Base-by-base conservation (phyloP, 2,329 filamentous ascomycete species). In the Trichoderma atroviride region DNA sequence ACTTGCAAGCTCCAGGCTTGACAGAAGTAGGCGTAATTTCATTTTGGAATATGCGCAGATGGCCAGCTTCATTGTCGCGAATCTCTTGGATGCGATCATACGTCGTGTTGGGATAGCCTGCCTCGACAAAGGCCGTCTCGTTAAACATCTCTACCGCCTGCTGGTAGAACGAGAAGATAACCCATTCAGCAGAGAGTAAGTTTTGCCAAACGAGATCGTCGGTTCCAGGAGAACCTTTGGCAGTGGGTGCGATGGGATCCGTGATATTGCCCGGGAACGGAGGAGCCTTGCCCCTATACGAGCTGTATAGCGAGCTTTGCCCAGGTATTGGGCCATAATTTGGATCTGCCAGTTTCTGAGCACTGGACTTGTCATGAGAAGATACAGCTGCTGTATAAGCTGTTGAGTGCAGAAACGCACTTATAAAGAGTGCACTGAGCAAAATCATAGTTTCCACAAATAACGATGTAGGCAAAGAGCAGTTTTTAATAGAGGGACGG, bases 1-100 rank as follows among this genome's bases (percentile, higher is more conserved):
- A 62, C 14, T 62, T 62, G 59, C 59, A 62, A 50, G 59, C 59
- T 13, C 59, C 59, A 52, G 59, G 59, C 47, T 62, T 62, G 14
- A 62, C n/a, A 33, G 59, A 62, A 50, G 37, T 62, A 14, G 59
- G 22, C 5, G 59, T 33, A 10, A 62, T 62, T 35, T 62, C 31
- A n/a, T 47, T 35, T 16, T 62, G 59, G 35, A 62, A 62, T 31
- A 62, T 62, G 19, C 59, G 59, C 27, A 62, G 22, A 52, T 62
- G 59, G 6, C 59, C 59, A 33, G 59, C 59, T 62, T 62, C 59
- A 62, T 62, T 62, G 29, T 62, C 59, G 19, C 59, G 59, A 19
- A 62, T 62, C 40, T 62, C 59, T 52, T 50, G 37, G 31, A 62
- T 62, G 16, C 59, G 37, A 22, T 62, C 40, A 31, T 62, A 52